Evolutionary conservation across 2,329 filamentous ascomycete species (phyloP).

Genomic region (Penicillium oxalicum): DNA sequence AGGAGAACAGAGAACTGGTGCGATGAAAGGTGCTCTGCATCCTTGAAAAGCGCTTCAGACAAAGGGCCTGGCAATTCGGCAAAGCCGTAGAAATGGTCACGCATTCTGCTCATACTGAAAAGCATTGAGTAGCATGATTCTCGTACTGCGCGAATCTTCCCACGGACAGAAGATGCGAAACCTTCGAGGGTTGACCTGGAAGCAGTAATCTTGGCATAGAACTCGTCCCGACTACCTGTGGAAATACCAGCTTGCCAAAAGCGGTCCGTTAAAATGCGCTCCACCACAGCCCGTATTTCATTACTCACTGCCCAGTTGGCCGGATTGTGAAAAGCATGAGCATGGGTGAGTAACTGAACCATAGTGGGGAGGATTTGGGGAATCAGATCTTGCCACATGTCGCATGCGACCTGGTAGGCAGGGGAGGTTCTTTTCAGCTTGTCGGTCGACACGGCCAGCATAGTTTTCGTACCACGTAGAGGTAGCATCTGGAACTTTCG

Average conservation of each 20-base stretch:
- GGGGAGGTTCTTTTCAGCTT: constrained; percentile 69
- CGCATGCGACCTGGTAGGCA: constrained; percentile 68
- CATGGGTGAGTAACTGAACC: constrained; percentile 78
- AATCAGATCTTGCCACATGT: constrained; percentile 79
- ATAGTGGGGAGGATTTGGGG: constrained; percentile 78
- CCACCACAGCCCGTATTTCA: constrained; percentile 71
- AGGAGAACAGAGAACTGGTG: constrained; percentile 93
- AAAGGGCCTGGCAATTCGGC: constrained; percentile 74
- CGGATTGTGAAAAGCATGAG: constrained; percentile 85
- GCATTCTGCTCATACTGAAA: constrained; percentile 84
- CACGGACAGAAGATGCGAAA: constrained; percentile 86
- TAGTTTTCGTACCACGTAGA: constrained; percentile 79
- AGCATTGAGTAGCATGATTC: constrained; percentile 93
- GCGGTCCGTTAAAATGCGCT: constrained; percentile 79
- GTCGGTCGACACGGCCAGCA: constrained; percentile 88
- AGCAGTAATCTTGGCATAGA: constrained; percentile 83
- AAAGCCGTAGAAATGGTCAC: constrained; percentile 86
- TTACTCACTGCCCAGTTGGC: constrained; percentile 74
- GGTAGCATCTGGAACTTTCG: constrained; percentile 71
- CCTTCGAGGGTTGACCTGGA: constrained; percentile 88
- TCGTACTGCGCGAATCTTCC: constrained; percentile 79
- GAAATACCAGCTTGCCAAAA: constrained; percentile 99
- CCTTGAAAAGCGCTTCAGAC: constrained; percentile 74
- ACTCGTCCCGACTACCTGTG: constrained; percentile 90
- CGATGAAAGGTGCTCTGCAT: constrained; percentile 75